Conservation (phyloP, 176 grass and related monocot species). For the Ensete ventricosum region DNA sequence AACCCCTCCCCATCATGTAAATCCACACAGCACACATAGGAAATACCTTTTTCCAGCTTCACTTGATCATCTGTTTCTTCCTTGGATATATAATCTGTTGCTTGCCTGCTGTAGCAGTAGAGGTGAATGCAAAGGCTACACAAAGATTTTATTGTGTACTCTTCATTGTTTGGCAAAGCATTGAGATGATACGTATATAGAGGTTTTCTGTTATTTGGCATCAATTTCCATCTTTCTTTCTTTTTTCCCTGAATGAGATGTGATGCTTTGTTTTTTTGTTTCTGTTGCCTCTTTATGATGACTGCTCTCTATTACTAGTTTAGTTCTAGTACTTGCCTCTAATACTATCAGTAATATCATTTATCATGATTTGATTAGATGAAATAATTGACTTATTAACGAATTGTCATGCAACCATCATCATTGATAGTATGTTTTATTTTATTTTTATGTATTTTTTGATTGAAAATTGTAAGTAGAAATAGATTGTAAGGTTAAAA, state of each 20-base stretch:
- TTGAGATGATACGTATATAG: neutral
- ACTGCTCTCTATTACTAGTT: too few species aligned
- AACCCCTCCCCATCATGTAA: neutral
- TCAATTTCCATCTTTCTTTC: neutral
- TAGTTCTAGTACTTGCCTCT: too few species aligned
- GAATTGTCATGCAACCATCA: too few species aligned
- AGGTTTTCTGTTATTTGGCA: neutral
- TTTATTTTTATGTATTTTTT: too few species aligned
- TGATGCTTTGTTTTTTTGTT: neutral
- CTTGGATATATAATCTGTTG: neutral
- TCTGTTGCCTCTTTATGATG: neutral
- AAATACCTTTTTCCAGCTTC: neutral
- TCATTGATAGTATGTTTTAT: too few species aligned
- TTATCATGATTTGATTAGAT: too few species aligned
- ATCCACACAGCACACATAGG: constrained; percentile 6
- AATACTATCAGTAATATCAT: too few species aligned
- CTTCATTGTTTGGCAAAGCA: neutral
- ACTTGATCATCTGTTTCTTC: neutral
- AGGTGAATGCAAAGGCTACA: neutral
- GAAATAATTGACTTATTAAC: too few species aligned
- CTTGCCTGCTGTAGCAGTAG: neutral
- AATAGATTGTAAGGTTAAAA: too few species aligned
- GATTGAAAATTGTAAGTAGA: too few species aligned
- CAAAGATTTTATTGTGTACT: neutral
- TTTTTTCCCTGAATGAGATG: neutral